Evolutionary conservation across 2,329 filamentous ascomycete species (phyloP).

Genomic region (Paraphaeosphaeria minitans): DNA sequence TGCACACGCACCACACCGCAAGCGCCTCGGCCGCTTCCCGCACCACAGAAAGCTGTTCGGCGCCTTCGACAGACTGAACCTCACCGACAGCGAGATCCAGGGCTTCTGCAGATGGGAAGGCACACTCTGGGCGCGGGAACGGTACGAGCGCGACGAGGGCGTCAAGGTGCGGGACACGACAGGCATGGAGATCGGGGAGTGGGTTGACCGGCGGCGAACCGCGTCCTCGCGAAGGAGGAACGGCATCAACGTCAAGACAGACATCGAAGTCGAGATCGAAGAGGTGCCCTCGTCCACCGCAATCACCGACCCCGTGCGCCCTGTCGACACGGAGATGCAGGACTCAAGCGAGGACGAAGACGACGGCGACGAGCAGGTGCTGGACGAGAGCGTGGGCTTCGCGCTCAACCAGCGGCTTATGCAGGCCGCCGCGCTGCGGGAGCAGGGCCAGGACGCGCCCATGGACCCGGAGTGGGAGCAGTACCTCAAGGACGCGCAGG

Average conservation of each 20-base stretch:
- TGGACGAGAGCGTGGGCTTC: constrained; percentile 64
- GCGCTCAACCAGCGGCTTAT: constrained; percentile 66
- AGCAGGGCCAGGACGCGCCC: constrained; percentile 64
- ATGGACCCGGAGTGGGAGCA: constrained; percentile 77
- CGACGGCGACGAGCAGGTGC: constrained; percentile 50
- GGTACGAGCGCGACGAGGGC: constrained; percentile 77
- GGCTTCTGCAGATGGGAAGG: constrained; percentile 81
- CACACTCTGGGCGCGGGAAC: constrained; percentile 80
- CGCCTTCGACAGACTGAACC: constrained; percentile 71
- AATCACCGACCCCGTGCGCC: constrained; percentile 4
- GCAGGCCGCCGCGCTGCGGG: constrained; percentile 66
- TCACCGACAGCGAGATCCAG: constrained; percentile 73
- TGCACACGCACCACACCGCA: constrained; percentile 71
- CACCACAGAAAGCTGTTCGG: constrained; percentile 79
- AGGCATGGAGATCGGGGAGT: constrained; percentile 68
- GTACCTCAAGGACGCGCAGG: constrained; percentile 73
- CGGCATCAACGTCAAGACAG: constrained; percentile 50
- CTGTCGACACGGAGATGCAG: constrained; percentile 29
- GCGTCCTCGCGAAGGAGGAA: constrained; percentile 15
- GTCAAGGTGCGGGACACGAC: constrained; percentile 73
- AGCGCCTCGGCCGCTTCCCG: constrained; percentile 75
- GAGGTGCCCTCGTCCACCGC: constrained; percentile 26
- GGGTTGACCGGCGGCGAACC: constrained; percentile 53
- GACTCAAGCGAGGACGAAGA: constrained; percentile 35
- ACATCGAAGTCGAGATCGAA: constrained; percentile 50